Evolutionary conservation across 768 basidiomycete genomes (phyloP).

Genomic region (Cystofilobasidium macerans): DNA sequence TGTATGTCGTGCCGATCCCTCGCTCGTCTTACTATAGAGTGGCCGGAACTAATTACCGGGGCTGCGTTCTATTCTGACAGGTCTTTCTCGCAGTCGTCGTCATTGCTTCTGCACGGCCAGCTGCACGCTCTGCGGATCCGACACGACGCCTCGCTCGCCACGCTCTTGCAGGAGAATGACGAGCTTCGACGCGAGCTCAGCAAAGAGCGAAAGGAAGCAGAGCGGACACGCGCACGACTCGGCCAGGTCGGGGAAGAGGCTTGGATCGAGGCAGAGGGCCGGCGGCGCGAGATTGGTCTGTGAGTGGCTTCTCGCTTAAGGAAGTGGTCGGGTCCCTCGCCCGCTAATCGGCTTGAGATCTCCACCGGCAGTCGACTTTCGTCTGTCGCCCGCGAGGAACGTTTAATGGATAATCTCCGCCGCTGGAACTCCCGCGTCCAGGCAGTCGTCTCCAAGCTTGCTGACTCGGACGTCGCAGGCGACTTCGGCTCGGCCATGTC

Average conservation of each 20-base stretch:
- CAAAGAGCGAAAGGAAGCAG: slow-evolving; percentile 42
- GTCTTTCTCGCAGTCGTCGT: slow-evolving; percentile 72
- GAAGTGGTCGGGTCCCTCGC: no score
- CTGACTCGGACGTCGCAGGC: not conserved
- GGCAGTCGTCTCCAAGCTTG: not conserved
- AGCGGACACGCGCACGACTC: slow-evolving; percentile 50
- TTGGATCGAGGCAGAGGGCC: slow-evolving; percentile 58
- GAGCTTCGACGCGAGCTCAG: slow-evolving; percentile 43
- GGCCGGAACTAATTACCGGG: not conserved
- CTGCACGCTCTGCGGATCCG: slow-evolving; percentile 51
- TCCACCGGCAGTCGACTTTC: not conserved
- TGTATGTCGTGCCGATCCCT: slow-evolving; percentile 44
- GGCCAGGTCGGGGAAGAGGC: slow-evolving; percentile 63
- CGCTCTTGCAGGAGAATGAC: slow-evolving; percentile 48
- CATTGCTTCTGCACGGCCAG: slow-evolving; percentile 53
- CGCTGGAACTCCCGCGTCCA: slow-evolving; percentile 13
- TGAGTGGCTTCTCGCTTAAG: slow-evolving; percentile 57
- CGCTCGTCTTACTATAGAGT: not conserved
- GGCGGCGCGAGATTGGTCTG: slow-evolving; percentile 58
- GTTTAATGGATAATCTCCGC: slow-evolving; percentile 20
- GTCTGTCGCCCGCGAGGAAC: slow-evolving; percentile 23
- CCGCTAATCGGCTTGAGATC: no score
- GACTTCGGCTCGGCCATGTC: not conserved
- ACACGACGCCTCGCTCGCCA: slow-evolving; percentile 52
- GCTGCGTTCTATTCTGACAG: slow-evolving; percentile 38